phyloP scores from a whole-genome alignment of 2,329 filamentous ascomycete genomes.

The Calonectria fujianensis region DNA sequence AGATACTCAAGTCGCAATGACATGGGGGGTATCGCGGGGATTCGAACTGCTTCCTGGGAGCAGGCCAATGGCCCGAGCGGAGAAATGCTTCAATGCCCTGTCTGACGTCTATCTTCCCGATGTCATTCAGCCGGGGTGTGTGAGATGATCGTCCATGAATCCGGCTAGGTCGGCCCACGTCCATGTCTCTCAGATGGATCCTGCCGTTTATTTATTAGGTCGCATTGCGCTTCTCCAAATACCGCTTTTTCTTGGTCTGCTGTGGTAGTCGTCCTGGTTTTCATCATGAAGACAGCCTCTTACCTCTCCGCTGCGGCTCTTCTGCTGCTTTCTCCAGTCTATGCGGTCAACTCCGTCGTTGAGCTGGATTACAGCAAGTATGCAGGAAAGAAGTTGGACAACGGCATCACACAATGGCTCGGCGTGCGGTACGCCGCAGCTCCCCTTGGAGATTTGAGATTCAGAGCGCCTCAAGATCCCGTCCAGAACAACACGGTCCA shows the following conservation, averaged over 20 bases:
- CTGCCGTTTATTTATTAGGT: neutral
- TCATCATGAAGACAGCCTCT: slow-evolving; percentile 25
- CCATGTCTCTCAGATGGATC: neutral
- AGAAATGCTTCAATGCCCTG: slow-evolving; percentile 1
- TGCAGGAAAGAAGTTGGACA: slow-evolving; percentile 70
- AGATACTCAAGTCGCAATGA: slow-evolving; percentile 16
- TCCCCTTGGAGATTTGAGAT: slow-evolving; percentile 79
- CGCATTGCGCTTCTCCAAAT: neutral
- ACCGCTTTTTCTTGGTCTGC: neutral
- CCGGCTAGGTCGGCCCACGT: slow-evolving; percentile 12
- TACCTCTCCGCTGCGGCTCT: slow-evolving; percentile 24
- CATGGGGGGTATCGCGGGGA: neutral
- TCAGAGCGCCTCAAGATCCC: slow-evolving; percentile 80
- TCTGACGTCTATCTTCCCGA: neutral
- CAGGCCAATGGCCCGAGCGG: neutral
- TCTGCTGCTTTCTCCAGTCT: slow-evolving; percentile 35
- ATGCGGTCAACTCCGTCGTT: slow-evolving; percentile 61
- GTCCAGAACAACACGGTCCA: slow-evolving; percentile 65
- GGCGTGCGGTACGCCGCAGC: slow-evolving; percentile 85
- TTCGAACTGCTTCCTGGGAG: neutral
- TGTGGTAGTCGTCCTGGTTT: neutral
- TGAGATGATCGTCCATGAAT: slow-evolving; percentile 7
- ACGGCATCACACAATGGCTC: slow-evolving; percentile 82
- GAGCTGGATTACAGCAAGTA: slow-evolving; percentile 82
- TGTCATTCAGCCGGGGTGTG: neutral